phyloP scores from a whole-genome alignment of 2,329 filamentous ascomycete genomes.

The Microdochium nivale region DNA sequence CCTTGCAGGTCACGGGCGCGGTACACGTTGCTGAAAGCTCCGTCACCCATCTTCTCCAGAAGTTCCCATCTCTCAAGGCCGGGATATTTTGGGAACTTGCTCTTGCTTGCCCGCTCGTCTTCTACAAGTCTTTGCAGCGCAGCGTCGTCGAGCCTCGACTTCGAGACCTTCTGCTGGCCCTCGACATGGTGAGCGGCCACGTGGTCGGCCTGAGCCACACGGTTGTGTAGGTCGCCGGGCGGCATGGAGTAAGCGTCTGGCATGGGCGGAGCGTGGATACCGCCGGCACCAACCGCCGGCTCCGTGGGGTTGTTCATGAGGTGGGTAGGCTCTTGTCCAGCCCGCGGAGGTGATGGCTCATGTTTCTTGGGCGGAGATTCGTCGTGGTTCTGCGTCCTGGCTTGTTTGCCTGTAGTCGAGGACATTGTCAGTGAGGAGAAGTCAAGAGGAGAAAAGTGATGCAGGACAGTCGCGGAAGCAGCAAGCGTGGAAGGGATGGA shows the following conservation, averaged over 20 bases:
- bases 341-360: constrained; percentile 39
- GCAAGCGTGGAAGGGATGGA: not conserved
- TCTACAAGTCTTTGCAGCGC: constrained; percentile 81
- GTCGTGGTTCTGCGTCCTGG: constrained; percentile 53
- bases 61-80: constrained; percentile 80
- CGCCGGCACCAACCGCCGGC: constrained; percentile 24
- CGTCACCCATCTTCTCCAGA: constrained; percentile 96
- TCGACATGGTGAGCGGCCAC: constrained; percentile 55
- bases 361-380: constrained; percentile 45
- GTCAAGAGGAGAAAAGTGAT: constrained; percentile 6
- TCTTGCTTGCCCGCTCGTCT: constrained; percentile 80
- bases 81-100: constrained; percentile 79
- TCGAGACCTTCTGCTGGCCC: constrained; percentile 47
- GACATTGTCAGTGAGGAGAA: constrained; percentile 21
- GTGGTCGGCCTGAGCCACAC: constrained; percentile 59
- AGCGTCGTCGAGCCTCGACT: constrained; percentile 42
- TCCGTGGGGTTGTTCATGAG: constrained; percentile 40
- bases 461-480: constrained; percentile 1
- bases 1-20: constrained; percentile 70
- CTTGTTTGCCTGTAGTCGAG: constrained; percentile 66
- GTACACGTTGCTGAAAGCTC: constrained; percentile 98
- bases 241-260: constrained; percentile 54
- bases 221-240: constrained; percentile 52
- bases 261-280: constrained; percentile 35
- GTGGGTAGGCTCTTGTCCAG: constrained; percentile 48